Conservation (phyloP, 1,284 basidiomycete genomes). For the Phlebopus sp. region DNA sequence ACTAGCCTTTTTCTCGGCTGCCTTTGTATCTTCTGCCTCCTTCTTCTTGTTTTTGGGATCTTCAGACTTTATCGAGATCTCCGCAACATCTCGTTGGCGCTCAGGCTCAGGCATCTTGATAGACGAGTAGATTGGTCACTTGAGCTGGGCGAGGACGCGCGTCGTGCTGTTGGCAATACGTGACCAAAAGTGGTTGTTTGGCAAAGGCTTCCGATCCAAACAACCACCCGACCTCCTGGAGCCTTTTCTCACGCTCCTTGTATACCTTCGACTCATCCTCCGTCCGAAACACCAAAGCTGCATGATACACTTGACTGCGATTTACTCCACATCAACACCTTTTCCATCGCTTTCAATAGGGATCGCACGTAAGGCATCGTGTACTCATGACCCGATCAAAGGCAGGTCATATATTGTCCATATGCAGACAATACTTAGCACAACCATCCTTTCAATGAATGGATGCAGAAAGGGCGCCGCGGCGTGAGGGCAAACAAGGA, state of each 20-base stretch:
- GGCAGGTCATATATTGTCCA: not conserved
- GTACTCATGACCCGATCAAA: not conserved
- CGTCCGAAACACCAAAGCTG: too few species aligned
- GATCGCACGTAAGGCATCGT: too few species aligned
- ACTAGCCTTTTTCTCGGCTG: constrained; percentile 43
- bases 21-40: constrained; percentile 33
- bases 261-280: too few species aligned
- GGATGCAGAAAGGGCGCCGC: not conserved
- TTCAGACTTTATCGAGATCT: constrained; percentile 61
- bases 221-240: constrained; percentile 15
- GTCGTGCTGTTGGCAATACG: constrained; percentile 25
- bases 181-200: constrained; percentile 31
- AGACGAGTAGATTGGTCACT: constrained; percentile 9
- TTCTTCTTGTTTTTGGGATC: constrained; percentile 74
- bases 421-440: not conserved
- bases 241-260: too few species aligned
- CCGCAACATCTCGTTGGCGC: constrained; percentile 43
- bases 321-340: too few species aligned
- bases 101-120: constrained; percentile 46
- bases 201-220: constrained; percentile 33
- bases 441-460: not conserved
- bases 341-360: too few species aligned
- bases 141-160: constrained; percentile 28
- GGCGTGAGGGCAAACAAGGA: constrained; percentile 11
- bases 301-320: too few species aligned